Percentiles rank a stretch among this genome's conserved stretches.
Evolutionary conservation across 257 asterid species (phyloP).

Genomic region (Solanum megistacrolobum): DNA sequence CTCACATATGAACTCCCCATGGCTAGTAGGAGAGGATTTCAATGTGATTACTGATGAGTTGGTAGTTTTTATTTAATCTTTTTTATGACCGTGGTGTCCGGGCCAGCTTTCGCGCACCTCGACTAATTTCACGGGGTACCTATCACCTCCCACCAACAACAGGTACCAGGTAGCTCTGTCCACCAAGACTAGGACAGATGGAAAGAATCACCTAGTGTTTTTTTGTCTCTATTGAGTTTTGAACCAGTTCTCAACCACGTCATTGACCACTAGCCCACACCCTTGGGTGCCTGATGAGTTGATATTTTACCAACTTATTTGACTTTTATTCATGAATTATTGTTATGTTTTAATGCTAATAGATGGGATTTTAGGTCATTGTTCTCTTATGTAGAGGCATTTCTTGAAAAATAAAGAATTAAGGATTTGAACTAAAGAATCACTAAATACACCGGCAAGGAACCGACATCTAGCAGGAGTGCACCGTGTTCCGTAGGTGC

Average conservation of each 20-base stretch:
- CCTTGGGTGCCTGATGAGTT: neutral
- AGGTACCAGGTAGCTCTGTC: neutral
- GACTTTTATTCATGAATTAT: neutral
- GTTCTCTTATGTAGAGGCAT: neutral
- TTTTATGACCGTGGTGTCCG: neutral
- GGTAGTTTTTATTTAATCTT: neutral
- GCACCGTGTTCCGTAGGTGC: neutral
- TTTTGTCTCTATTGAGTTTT: neutral
- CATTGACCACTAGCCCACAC: neutral
- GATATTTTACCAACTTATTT: neutral
- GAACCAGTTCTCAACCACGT: neutral
- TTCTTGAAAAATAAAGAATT: neutral
- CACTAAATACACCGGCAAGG: neutral
- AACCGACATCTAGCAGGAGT: neutral
- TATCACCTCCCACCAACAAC: too few species aligned
- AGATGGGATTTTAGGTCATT: neutral
- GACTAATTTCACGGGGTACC: neutral
- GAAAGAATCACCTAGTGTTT: neutral
- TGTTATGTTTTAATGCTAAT: neutral
- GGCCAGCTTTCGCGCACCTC: neutral
- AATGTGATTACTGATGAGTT: neutral
- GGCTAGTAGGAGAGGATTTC: neutral
- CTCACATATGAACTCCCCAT: neutral
- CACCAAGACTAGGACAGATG: neutral
- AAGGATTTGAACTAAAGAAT: neutral